Conservation (phyloP, 208 protist species). For the Wallacemonas sp. region DNA sequence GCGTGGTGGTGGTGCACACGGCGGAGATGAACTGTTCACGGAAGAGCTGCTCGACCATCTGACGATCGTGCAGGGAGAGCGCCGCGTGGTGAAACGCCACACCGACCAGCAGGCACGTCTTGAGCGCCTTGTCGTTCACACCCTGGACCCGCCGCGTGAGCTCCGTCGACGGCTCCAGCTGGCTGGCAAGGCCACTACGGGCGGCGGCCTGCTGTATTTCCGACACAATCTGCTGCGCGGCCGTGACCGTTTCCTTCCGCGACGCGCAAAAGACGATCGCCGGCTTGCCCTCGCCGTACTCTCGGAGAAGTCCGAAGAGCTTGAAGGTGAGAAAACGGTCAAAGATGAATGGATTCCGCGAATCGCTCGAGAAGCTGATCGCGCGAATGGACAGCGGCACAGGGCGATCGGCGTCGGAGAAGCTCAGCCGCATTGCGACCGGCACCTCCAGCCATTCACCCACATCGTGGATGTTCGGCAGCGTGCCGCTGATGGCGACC, state of each 20-base stretch:
- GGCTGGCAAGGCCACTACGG: conserved; percentile 28
- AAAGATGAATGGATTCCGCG: conserved; percentile 88
- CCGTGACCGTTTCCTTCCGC: conserved; percentile 68
- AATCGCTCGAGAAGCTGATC: conserved; percentile 67
- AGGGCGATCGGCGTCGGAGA: conserved; percentile 72
- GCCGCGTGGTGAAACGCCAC: conserved; percentile 91
- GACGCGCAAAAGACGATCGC: conserved; percentile 92
- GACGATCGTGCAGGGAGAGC: conserved; percentile 68
- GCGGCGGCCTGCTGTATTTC: conserved; percentile 51
- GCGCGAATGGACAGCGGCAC: conserved; percentile 80
- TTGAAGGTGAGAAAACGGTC: conserved; percentile 91
- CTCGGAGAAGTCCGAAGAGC: conserved; percentile 72
- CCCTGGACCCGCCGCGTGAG: conserved; percentile 28
- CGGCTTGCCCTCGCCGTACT: conserved; percentile 75
- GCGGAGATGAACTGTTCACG: conserved; percentile 78
- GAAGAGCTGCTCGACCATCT: conserved; percentile 89
- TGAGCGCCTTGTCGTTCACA: conserved; percentile 76
- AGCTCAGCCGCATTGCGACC: conserved; percentile 50
- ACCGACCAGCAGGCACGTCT: conserved; percentile 56
- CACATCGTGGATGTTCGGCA: conserved; percentile 92
- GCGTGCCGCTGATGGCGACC: conserved; percentile 91
- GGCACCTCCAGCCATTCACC: conserved; percentile 84
- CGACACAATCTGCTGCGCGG: conserved; percentile 61
- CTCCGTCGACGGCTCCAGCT: conserved; percentile 45
- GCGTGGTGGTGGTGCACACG: conserved; percentile 92